Evolutionary conservation across 495 filamentous ascomycete genomes (phyloP).

Genomic region (Trichoderma reesei): DNA sequence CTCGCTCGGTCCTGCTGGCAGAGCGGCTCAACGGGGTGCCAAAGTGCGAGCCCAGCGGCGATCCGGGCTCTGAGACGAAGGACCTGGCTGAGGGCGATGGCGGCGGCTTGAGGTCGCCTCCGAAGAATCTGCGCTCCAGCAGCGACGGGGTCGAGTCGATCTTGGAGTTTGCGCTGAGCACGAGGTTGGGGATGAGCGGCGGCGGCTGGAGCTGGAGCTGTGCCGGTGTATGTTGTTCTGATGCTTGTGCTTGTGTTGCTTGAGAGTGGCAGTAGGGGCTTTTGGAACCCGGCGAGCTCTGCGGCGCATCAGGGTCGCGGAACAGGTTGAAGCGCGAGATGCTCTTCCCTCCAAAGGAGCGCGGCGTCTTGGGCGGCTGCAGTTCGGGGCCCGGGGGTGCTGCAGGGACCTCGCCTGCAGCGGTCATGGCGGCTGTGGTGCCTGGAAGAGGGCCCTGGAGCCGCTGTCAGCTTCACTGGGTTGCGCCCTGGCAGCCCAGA

Average conservation of each 20-base stretch:
- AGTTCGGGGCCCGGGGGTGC: neutral
- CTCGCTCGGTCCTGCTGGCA: neutral
- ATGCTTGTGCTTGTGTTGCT: too few relatives aligned
- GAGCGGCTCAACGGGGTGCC: neutral
- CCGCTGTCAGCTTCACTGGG: neutral
- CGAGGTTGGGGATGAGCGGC: neutral
- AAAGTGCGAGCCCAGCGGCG: neutral
- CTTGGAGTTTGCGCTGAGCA: constrained; percentile 1
- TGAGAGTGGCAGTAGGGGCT: neutral
- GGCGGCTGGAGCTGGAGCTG: neutral
- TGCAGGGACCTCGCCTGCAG: neutral
- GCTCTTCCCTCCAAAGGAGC: constrained; percentile 7
- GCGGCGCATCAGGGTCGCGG: constrained; percentile 1
- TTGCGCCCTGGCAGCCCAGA: too few relatives aligned
- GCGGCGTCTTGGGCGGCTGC: constrained; percentile 3
- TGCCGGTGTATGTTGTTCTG: too few relatives aligned
- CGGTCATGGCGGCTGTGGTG: neutral
- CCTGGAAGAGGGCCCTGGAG: neutral
- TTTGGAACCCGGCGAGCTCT: constrained; percentile 7
- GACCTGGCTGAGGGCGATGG: constrained; percentile 2
- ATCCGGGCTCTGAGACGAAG: neutral
- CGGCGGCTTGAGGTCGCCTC: neutral
- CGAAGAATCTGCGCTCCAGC: neutral
- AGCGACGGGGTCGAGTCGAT: constrained; percentile 1
- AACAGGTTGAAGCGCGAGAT: constrained; percentile 6